Evolutionary conservation across 805 yeast genomes (phyloP).

Genomic region (Wickerhamomyces strasburgensis): DNA sequence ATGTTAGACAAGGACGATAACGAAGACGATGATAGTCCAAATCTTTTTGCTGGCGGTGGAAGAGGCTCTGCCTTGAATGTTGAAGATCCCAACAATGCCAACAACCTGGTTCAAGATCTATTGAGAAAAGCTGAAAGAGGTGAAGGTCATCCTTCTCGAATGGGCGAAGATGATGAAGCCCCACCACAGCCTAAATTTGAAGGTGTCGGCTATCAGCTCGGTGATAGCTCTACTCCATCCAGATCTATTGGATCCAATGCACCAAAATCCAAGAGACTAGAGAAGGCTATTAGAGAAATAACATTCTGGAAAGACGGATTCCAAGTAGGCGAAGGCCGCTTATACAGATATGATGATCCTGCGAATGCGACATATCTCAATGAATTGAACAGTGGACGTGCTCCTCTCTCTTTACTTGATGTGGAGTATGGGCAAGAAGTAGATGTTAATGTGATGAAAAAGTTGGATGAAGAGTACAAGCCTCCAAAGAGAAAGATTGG

Average conservation of each 20-base stretch:
- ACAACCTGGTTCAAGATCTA: constrained; percentile 46
- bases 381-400: constrained; percentile 84
- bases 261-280: constrained; percentile 25
- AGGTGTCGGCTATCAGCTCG: constrained; percentile 39
- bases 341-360: constrained; percentile 88
- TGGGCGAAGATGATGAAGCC: constrained; percentile 28
- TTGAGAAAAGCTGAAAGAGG: constrained; percentile 65
- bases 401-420: constrained; percentile 76
- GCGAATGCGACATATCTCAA: constrained; percentile 72
- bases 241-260: constrained; percentile 34
- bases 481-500: constrained; percentile 60
- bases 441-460: constrained; percentile 79
- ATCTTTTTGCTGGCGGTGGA: constrained; percentile 60
- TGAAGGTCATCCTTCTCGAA: constrained; percentile 34
- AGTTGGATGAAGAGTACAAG: constrained; percentile 72
- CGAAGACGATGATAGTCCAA: constrained; percentile 50
- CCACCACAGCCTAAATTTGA: constrained; percentile 29
- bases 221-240: constrained; percentile 30
- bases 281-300: constrained; percentile 69
- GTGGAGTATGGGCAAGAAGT: constrained; percentile 91
- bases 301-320: constrained; percentile 97
- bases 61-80: constrained; percentile 77
- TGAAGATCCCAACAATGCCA: constrained; percentile 53
- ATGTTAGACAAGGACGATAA: constrained; percentile 35
- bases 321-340: constrained; percentile 86